A percentile compares a stretch with the other conserved stretches of the same genome.
Evolutionary conservation across 2,329 filamentous ascomycete species (phyloP).

Genomic region (Celoporthe dispersa): DNA sequence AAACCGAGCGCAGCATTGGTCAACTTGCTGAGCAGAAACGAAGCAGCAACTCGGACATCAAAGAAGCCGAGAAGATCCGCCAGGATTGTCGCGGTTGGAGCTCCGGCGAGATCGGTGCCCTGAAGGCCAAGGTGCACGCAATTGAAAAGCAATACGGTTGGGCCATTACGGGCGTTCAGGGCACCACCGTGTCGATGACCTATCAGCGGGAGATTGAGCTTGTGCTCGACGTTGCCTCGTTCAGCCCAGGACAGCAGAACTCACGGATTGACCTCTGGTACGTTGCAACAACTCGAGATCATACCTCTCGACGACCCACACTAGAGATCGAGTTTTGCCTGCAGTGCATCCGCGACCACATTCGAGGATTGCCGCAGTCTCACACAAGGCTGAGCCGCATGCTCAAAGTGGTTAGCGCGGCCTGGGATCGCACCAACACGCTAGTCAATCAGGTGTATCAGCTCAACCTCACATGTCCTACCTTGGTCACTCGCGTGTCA

Average conservation of each 20-base stretch:
- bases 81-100: constrained; percentile 93
- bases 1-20: constrained; percentile 68
- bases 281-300: constrained; percentile 61
- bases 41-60: constrained; percentile 73
- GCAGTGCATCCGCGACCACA: constrained; percentile 69
- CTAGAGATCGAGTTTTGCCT: constrained; percentile 77
- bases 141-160: constrained; percentile 73
- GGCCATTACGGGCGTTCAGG: constrained; percentile 69
- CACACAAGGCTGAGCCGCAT: constrained; percentile 61
- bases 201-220: constrained; percentile 75
- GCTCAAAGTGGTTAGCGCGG: constrained; percentile 60
- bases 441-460: constrained; percentile 65
- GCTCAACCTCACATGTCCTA: constrained; percentile 68
- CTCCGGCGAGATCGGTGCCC: constrained; percentile 73
- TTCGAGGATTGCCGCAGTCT: constrained; percentile 64
- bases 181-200: constrained; percentile 70
- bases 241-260: constrained; percentile 53
- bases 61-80: constrained; percentile 78
- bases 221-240: constrained; percentile 69
- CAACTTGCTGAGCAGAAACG: constrained; percentile 69
- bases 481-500: constrained; percentile 63
- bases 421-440: constrained; percentile 68
- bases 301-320: constrained; percentile 59
- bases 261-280: constrained; percentile 72
- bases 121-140: constrained; percentile 72